Evolutionary conservation across 139 green algal genomes (phyloP), one percentile per base, ranked within the genome.

Genomic region (Coelastrella sp.): DNA sequence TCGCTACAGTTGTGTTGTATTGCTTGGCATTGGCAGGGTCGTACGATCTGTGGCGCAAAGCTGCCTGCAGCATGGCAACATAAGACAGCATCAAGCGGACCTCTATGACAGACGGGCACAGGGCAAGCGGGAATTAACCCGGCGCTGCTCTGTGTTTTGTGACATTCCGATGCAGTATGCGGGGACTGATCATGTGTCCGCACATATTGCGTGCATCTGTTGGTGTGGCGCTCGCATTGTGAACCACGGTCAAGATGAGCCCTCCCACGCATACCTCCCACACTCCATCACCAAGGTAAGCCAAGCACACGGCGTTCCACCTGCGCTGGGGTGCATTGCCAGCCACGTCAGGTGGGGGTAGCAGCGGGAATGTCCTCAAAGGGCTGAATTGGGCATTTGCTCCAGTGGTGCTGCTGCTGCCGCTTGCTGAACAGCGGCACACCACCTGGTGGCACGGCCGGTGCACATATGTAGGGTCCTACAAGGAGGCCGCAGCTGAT

Each of bases 271-370:
- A 71, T n/a, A 88, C 83, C 83, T 88, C 83, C 83, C 83, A 88
- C 11, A 88, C 68, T 6, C 47, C 68, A 57, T 88, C 83, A 47
- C 83, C 83, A 4, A 88, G 68, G 57, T 54, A 88, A 32, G 83
- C 83, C 54, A 88, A 57, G 68, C 68, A 71, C 11, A 88, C 83
- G 56, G 83, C 68, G 14, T 88, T 88, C 83, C 83, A 88, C 14
- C 83, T 66, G 7, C 20, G 47, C 83, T 88, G 83, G 3, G 83
- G 83, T 4, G 54, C n/a, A 13, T 68, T 68, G 2, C 13, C 16
- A 23, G 77, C 20, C 8, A 80, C 68, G 5, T 47, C 54, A 0
- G 83, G 19, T 16, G 83, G 8, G 14, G 83, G 83, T 68, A 88
- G 83, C 68, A 76, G 68, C 14, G 13, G 32, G 32, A 71, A 71